Conservation (phyloP, 83 land plant species). For the Diphasiastrum complanatum region DNA sequence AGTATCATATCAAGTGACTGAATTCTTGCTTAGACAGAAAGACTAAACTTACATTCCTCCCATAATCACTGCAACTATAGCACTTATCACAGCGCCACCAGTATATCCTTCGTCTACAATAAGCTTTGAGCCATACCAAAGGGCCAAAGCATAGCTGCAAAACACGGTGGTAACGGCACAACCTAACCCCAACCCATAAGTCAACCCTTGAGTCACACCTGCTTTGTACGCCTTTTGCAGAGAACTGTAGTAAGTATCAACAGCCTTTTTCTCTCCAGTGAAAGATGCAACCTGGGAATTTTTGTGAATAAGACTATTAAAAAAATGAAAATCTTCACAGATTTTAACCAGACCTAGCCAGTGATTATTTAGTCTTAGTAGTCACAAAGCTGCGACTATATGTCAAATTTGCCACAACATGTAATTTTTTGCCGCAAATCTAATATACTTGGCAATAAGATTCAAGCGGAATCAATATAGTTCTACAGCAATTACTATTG, state of each 20-base stretch:
- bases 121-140: slow-evolving; percentile 56
- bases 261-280: slow-evolving; percentile 54
- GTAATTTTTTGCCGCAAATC: no score
- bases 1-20: no score
- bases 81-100: slow-evolving; percentile 52
- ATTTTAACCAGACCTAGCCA: no score
- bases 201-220: slow-evolving; percentile 43
- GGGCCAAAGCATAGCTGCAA: slow-evolving; percentile 44
- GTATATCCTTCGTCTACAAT: slow-evolving; percentile 43
- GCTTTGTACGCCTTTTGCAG: slow-evolving; percentile 39
- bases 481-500: no score
- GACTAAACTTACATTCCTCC: slow-evolving; percentile 77
- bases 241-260: slow-evolving; percentile 34
- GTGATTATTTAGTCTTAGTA: no score
- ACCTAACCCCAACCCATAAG: slow-evolving; percentile 48
- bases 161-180: slow-evolving; percentile 28
- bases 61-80: slow-evolving; percentile 45
- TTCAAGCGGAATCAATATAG: no score
- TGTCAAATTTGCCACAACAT: no score
- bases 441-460: no score
- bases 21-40: no score
- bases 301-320: no score
- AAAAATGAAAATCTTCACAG: no score
- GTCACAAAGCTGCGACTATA: no score
- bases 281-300: slow-evolving; percentile 70